phyloP scores from a whole-genome alignment of 805 yeast genomes.

The Ogataea methanolica region DNA sequence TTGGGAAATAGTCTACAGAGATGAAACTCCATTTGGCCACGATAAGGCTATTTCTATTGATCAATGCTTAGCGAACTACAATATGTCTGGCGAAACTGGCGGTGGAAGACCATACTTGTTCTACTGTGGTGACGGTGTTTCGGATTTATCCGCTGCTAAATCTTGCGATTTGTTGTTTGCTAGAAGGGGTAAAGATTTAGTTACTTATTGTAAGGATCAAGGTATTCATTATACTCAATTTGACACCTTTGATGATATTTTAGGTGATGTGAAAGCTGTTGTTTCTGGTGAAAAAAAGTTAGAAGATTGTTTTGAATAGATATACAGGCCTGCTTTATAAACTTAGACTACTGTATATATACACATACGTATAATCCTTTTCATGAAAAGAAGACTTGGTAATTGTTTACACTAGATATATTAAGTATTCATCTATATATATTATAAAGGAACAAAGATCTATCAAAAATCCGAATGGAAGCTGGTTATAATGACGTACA shows the following conservation, averaged over 20 bases:
- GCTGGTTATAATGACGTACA: neutral
- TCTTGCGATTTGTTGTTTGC: slow-evolving; percentile 94
- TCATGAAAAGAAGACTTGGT: too few relatives aligned
- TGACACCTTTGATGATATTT: slow-evolving; percentile 69
- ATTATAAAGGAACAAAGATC: too few relatives aligned
- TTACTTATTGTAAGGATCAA: slow-evolving; percentile 77
- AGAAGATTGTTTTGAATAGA: slow-evolving; percentile 30
- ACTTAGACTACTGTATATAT: too few relatives aligned
- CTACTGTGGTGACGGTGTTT: slow-evolving; percentile 97
- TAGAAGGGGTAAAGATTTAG: slow-evolving; percentile 84
- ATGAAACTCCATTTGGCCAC: slow-evolving; percentile 88
- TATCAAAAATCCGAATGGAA: too few relatives aligned
- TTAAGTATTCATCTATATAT: too few relatives aligned
- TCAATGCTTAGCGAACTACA: slow-evolving; percentile 34
- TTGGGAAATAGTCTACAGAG: slow-evolving; percentile 86
- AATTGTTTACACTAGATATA: too few relatives aligned
- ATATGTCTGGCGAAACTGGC: slow-evolving; percentile 13
- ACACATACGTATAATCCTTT: too few relatives aligned
- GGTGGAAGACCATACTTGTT: slow-evolving; percentile 58
- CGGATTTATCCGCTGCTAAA: slow-evolving; percentile 91
- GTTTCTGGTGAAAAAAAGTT: slow-evolving; percentile 37
- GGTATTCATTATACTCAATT: slow-evolving; percentile 83
- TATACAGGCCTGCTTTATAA: too few relatives aligned
- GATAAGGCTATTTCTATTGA: slow-evolving; percentile 84
- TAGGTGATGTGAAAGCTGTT: slow-evolving; percentile 52